Percentiles rank a stretch among this genome's conserved stretches.
Evolutionary conservation across 2,329 filamentous ascomycete genomes (phyloP).

Genomic region (Epicoccum nigrum): DNA sequence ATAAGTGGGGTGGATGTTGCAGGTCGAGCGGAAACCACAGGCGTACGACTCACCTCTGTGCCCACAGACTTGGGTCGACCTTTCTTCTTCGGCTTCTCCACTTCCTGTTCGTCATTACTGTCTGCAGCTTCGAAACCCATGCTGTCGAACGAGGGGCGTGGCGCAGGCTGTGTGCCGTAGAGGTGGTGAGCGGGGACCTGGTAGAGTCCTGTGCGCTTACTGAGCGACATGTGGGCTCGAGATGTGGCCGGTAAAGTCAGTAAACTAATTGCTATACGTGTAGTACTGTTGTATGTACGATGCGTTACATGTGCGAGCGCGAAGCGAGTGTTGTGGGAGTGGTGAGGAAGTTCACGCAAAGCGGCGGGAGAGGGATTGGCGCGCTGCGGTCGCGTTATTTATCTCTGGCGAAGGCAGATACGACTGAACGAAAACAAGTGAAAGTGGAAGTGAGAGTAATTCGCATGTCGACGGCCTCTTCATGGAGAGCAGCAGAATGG

Average conservation of each 20-base stretch:
- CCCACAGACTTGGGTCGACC: not conserved
- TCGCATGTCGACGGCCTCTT: too few species aligned
- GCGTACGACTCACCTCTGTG: constrained; percentile 1
- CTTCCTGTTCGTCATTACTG: not conserved
- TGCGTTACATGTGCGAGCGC: too few species aligned
- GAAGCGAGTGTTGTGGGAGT: too few species aligned
- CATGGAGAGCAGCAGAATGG: too few species aligned
- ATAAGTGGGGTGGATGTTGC: not conserved
- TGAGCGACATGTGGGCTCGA: constrained; percentile 1
- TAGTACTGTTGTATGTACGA: too few species aligned
- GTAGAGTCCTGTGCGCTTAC: constrained; percentile 29
- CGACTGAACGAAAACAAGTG: not conserved
- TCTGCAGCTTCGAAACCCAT: constrained; percentile 24
- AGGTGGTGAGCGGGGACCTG: constrained; percentile 31
- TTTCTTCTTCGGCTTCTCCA: constrained; percentile 14
- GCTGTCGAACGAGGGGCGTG: constrained; percentile 27
- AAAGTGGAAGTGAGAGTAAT: constrained; percentile 10
- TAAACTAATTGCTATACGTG: not conserved
- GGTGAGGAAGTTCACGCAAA: too few species aligned
- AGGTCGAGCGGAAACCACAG: too few species aligned
- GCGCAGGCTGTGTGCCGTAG: constrained; percentile 10
- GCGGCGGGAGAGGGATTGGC: too few species aligned
- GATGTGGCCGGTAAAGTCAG: too few species aligned
- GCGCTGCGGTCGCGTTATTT: not conserved
- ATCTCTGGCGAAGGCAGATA: not conserved